Base-by-base conservation (phyloP, 1,284 basidiomycete genomes). In the Microbotryum violaceum region DNA sequence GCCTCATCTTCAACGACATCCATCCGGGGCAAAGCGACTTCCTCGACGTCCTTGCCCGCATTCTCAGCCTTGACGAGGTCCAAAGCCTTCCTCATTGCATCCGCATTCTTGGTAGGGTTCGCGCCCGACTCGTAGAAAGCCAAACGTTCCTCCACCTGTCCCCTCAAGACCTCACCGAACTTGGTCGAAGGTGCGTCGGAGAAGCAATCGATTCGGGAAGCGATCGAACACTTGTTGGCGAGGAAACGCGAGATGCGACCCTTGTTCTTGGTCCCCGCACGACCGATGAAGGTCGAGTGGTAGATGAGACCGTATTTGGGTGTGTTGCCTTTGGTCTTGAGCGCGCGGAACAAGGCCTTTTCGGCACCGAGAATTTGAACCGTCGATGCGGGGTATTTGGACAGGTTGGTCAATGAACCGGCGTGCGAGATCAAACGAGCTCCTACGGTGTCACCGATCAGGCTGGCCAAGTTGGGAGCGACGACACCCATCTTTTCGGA, bases 271-370 rank as follows among this genome's bases (percentile, higher is more conserved):
- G 91, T 82, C 20, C 87, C 89, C 4, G 96, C 93, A 57, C 94
- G 87, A 25, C 92, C 91, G 74, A 99, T 98, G 80, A 93, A 97
- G 21, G 90, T 84, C 72, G 69, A 70, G 79, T 97, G 93, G 78
- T 94, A 97, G 73, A 97, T 96, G 55, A 97, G 81, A 71, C 92
- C 93, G 74, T 97, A 97, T 78, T 98, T 98, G 54, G 93, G 94
- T 62, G 94, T 97, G 78, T 97, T 92, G 74, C 97, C 92, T 78
- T 97, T 98, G 62, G 96, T 97, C 80, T 98, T 98, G 70, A 98
- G 81, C 5, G 94, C 96, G 66, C 96, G 82, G 84, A 98, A 98
- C 54, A 98, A 82, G 8, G 94, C 94, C 79, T 98, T 98, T 78
- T 98, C 94, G 18, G 96, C 96, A 72, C 94, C 94, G 42, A 98